These are phyloP conservation scores for Clavispora vitiphila DNA, from an alignment of 805 yeast genomes.

Conservation along the genomic window DNA sequence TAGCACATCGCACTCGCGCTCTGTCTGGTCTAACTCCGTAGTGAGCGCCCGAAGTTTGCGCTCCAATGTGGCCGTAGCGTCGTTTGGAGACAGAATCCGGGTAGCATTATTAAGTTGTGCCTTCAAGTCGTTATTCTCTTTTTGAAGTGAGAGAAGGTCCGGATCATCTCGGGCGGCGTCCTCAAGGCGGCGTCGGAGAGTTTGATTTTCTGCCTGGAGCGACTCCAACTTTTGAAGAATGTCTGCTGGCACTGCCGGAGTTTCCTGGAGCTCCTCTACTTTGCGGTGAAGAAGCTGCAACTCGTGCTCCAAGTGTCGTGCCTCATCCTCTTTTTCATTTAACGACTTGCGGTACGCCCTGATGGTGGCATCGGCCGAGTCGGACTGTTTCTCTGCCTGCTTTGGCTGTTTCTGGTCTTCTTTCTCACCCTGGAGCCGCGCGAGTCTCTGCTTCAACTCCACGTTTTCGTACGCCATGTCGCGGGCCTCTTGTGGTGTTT, in stretches of 20 bases:
- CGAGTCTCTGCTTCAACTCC: slow-evolving; percentile 17
- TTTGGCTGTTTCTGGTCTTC: too few relatives aligned
- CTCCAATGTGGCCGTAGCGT: slow-evolving; percentile 6
- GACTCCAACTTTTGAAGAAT: slow-evolving; percentile 15
- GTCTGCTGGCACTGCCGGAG: slow-evolving; percentile 2
- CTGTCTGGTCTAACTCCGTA: slow-evolving; percentile 1
- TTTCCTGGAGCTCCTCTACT: slow-evolving; percentile 1
- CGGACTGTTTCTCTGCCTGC: too few relatives aligned
- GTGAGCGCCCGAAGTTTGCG: background rate
- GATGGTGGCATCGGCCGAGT: background rate
- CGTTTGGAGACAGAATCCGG: slow-evolving; percentile 3
- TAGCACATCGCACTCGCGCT: slow-evolving; percentile 4
- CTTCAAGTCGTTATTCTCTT: slow-evolving; percentile 11
- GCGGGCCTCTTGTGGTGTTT: slow-evolving; percentile 39
- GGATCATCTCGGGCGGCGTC: slow-evolving; percentile 2
- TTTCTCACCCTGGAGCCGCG: background rate
- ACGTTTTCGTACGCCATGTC: slow-evolving; percentile 36
- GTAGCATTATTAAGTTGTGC: slow-evolving; percentile 9
- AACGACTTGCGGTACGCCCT: background rate
- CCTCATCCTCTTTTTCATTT: background rate
- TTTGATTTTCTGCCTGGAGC: slow-evolving; percentile 17
- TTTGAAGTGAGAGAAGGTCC: background rate
- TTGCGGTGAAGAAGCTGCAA: slow-evolving; percentile 4
- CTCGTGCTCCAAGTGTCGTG: background rate
- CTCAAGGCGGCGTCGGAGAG: slow-evolving; percentile 13